Conservation (phyloP, 345 rosid genomes). For the Raphanus sativus region DNA sequence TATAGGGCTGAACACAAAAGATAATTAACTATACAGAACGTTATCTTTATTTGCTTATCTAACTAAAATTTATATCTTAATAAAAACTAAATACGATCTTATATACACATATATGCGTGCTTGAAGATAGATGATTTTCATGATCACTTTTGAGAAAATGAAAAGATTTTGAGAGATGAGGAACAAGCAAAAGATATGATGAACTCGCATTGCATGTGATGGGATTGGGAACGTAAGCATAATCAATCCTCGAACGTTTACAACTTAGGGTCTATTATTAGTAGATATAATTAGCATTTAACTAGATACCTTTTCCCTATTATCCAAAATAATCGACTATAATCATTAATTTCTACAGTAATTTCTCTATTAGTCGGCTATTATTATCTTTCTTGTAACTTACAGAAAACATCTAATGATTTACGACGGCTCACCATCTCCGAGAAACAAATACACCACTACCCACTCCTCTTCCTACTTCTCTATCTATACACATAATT, state of each 20-base stretch:
- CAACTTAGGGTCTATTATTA: constrained; percentile 23
- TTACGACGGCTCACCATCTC: constrained; percentile 34
- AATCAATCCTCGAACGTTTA: constrained; percentile 14
- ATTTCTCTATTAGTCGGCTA: background rate
- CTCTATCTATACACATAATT: background rate
- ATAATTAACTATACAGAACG: too few species aligned
- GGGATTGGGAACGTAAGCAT: background rate
- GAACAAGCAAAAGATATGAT: background rate
- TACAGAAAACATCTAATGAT: constrained; percentile 23
- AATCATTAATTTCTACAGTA: constrained; percentile 28
- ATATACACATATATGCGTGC: background rate
- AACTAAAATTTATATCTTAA: background rate
- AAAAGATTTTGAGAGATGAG: background rate
- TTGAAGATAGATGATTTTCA: too few species aligned
- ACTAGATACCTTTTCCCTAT: background rate
- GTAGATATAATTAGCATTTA: background rate
- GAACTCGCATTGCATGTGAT: background rate
- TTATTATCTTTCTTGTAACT: constrained; percentile 21
- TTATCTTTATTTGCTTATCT: background rate
- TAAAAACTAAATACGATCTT: background rate
- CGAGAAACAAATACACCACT: constrained; percentile 22
- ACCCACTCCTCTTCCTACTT: constrained; percentile 5
- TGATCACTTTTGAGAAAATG: background rate
- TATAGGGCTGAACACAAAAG: background rate
- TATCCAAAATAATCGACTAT: constrained; percentile 2